Conservation (phyloP, 1,284 basidiomycete species). For the Fomitopsis schrenkii region DNA sequence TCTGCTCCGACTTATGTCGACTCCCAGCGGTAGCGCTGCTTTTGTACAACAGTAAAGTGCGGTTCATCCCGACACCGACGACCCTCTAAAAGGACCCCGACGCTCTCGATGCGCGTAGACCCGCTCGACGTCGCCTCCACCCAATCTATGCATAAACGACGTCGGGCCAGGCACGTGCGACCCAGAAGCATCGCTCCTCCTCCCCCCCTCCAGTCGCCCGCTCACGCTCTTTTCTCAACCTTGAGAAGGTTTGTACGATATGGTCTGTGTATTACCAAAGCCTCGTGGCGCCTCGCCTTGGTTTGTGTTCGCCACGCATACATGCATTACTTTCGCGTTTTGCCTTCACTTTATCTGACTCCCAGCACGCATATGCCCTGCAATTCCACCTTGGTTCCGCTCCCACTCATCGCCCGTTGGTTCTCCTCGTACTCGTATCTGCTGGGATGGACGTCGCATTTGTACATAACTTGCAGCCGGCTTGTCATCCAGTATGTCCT, state of each 20-base stretch:
- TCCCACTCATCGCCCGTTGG: neutral
- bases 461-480: neutral
- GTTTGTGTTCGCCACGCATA: neutral
- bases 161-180: neutral
- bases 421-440: neutral
- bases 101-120: constrained; percentile 1
- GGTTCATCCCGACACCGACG: neutral
- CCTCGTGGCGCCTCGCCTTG: neutral
- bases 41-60: neutral
- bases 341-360: neutral
- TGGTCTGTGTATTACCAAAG: neutral
- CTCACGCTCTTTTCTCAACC: neutral
- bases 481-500: neutral
- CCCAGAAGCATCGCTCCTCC: neutral
- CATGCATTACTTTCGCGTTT: neutral
- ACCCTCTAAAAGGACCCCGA: neutral
- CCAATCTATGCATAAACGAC: neutral
- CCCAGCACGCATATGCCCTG: neutral
- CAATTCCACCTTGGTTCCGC: neutral
- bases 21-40: neutral
- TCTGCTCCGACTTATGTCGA: neutral
- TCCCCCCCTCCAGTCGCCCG: neutral
- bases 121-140: neutral
- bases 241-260: neutral
- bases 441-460: neutral